phyloP scores from a whole-genome alignment of 305 asterid species.

The Solanum chacoense region DNA sequence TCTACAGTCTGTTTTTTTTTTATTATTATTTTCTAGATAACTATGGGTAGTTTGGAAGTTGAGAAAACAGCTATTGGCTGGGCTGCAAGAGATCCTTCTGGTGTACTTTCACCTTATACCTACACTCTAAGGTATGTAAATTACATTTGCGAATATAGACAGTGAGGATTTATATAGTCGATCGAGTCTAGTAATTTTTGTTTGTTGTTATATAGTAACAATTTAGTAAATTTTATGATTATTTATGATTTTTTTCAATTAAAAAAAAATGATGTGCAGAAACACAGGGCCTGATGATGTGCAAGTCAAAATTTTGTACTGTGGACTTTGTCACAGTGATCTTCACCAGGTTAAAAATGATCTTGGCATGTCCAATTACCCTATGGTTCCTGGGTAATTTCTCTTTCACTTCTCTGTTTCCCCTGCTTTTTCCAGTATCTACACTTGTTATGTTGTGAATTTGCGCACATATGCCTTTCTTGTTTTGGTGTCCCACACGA shows the following conservation, averaged over 20 bases:
- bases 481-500: background rate
- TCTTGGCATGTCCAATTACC: conserved; percentile 91
- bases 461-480: background rate
- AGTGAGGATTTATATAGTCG: background rate
- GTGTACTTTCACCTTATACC: conserved; percentile 65
- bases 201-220: background rate
- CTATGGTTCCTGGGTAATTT: conserved; percentile 92
- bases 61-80: conserved; percentile 59
- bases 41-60: conserved; percentile 51
- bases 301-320: conserved; percentile 59
- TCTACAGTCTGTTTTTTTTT: background rate
- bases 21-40: no score
- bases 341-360: conserved; percentile 81
- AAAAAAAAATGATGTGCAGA: conserved; percentile 20
- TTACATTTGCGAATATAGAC: background rate
- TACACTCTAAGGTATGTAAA: conserved; percentile 59
- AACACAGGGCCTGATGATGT: conserved; percentile 77
- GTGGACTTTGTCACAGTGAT: conserved; percentile 90
- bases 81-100: conserved; percentile 90
- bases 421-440: background rate
- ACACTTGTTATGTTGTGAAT: background rate
- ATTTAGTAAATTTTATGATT: background rate
- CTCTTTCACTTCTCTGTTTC: conserved; percentile 4
- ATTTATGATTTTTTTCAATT: background rate
- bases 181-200: background rate